Base-by-base conservation (phyloP, 1,284 basidiomycete genomes). In the Rhodotorula sp. region DNA sequence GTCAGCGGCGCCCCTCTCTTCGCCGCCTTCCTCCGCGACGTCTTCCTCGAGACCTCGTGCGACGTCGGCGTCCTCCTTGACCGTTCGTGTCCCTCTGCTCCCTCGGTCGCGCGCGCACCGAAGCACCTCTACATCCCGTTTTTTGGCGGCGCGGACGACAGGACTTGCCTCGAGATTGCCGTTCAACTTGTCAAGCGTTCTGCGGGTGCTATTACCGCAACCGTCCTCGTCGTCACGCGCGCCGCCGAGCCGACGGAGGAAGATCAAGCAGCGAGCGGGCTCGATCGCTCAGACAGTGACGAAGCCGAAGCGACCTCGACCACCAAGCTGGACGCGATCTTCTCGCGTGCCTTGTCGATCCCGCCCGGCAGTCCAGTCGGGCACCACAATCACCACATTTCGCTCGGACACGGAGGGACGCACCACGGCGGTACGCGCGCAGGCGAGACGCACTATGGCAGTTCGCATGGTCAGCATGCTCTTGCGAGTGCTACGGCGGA, bases 131-230 rank as follows among this genome's bases (percentile, higher is more conserved):
- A 94, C 81, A 79, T 95, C 53, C 90, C 91, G 0, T 96, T 95
- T 85, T 89, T 93, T 78, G 94, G 94, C 60, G 94, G 94, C 0
- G 89, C 91, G 0, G 94, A 97, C 80, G 94, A 96, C 78, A 86
- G 94, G 2, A 84, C 91, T 13, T 91, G 92, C 0, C 82, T 96
- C 36, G 82, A 85, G 47, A 87, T 94, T 75, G 84, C 90, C 8
- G 85, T 90, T 10, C 91, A 94, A 80, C 83, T 94, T 17, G 92
- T 89, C 75, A 77, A 80, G 59, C 79, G 82, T 48, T 36, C n/a
- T 74, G 78, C 85, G 0, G 27, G 46, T 1, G 78, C 79, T 22
- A 84, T 91, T 2, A 84, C 81, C 15, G 92, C 90, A 5, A 90
- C 89, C 0, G 84, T 92, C 2, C 79, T 91, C 47, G 83, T 87